A percentile compares a stretch with the other conserved stretches of the same genome.
Evolutionary conservation across 768 basidiomycete species (phyloP).

Genomic region (Termitomyces sp.): DNA sequence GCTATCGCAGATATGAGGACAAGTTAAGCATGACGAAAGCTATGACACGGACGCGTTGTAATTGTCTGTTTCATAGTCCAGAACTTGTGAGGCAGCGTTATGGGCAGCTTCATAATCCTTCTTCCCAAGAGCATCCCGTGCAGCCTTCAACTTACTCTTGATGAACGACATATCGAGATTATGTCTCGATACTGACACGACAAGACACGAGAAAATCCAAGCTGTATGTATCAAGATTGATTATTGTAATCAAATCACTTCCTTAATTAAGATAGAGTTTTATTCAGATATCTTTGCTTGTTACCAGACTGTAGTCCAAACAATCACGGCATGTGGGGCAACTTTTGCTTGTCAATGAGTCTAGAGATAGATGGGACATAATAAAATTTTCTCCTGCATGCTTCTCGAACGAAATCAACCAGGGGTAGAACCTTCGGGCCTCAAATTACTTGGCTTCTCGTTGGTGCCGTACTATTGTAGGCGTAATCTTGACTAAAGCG

Average conservation of each 20-base stretch:
- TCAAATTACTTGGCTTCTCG: neutral
- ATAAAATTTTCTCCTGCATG: no score
- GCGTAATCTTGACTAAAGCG: no score
- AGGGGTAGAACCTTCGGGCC: neutral
- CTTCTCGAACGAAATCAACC: neutral
- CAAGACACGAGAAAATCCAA: no score
- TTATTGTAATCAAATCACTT: neutral
- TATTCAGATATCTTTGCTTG: neutral
- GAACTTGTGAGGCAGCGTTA: conserved; percentile 56
- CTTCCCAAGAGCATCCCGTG: conserved; percentile 67
- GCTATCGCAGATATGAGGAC: conserved; percentile 30
- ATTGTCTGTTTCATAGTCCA: conserved; percentile 75
- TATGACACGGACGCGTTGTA: conserved; percentile 72
- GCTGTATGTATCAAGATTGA: neutral
- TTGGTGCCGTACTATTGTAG: no score
- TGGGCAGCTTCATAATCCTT: conserved; percentile 70
- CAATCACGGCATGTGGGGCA: neutral
- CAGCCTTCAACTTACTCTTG: conserved; percentile 73
- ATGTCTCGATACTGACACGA: neutral
- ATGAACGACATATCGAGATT: conserved; percentile 36
- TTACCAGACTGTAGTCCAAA: neutral
- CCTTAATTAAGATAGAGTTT: neutral
- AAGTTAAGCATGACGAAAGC: neutral
- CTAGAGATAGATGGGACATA: no score
- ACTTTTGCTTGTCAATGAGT: neutral